Evolutionary conservation across 345 rosid species (phyloP), one percentile per base, ranked within the genome.

Genomic region (Geranium rotundifolium): DNA sequence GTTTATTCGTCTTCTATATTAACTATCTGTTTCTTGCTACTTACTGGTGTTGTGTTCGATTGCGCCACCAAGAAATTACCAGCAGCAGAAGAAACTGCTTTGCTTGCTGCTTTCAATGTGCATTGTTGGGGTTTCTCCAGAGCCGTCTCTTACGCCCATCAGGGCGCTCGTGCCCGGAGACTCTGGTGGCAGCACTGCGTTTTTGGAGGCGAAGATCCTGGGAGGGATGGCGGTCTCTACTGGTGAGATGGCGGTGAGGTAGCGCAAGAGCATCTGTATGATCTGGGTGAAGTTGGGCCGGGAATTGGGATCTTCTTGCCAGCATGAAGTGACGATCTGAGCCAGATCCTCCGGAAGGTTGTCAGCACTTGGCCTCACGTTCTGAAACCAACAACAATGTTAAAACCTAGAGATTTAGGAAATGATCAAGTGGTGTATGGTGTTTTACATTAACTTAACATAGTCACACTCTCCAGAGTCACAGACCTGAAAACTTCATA

Each of bases 231-330:
- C 65, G 0, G 83, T 91, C 71, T 83, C 81, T 2, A 80, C 80
- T 0, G 90, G 85, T 0, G 85, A 79, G 56, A 77, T 69, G 9
- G 80, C 76, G 4, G 91, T 78, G 65, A 93, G 86, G 73, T 80
- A 86, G 62, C 61, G 83, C 56, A 82, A 74, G 15, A 93, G 95
- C 99, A 84, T 90, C 71, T 80, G 90, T 60, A 88, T 90, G 37
- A 93, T 93, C 65, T 90, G 76, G 23, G 72, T 81, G 82, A 93
- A 93, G 70, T 86, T 79, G 1, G 99, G 97, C 29, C 99, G 75
- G 56, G 83, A 80, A 67, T 85, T 85, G 14, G 99, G 92, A 76
- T 93, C 97, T 74, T 93, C 97, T 73, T 88, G 81, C 99, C 99
- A 93, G 67, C 99, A 90, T n/a, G 97, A 85, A 16, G 95, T 85